Evolutionary conservation across 2,329 filamentous ascomycete species (phyloP).

Genomic region (Mycogone perniciosa): DNA sequence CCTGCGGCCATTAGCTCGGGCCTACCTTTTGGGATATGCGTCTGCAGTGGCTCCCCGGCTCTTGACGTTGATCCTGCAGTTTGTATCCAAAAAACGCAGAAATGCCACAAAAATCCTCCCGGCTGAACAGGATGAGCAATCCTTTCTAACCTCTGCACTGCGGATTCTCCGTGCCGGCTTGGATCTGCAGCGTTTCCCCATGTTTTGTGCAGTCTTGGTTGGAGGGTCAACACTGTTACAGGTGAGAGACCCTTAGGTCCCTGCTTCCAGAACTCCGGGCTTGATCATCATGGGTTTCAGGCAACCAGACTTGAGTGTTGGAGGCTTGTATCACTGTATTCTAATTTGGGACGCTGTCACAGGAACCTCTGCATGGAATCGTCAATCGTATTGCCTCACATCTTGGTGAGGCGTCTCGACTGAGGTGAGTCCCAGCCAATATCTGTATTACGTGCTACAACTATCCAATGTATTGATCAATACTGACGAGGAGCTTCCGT

Average conservation of each 20-base stretch:
- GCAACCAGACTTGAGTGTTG: neutral
- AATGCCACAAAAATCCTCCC: conserved; percentile 22
- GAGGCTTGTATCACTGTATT: neutral
- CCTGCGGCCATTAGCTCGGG: conserved; percentile 50
- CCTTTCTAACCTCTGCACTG: conserved; percentile 28
- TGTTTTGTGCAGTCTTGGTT: conserved; percentile 55
- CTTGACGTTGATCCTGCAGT: conserved; percentile 47
- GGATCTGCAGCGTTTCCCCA: conserved; percentile 51
- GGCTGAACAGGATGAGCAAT: conserved; percentile 22
- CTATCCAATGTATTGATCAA: conserved; percentile 1
- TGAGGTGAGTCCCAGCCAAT: conserved; percentile 20
- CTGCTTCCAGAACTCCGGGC: neutral
- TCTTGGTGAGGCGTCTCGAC: conserved; percentile 20
- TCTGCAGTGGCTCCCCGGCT: conserved; percentile 53
- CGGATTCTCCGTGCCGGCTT: conserved; percentile 45
- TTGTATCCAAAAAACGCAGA: conserved; percentile 35
- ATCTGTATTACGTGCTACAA: conserved; percentile 3
- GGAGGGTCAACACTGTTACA: conserved; percentile 57
- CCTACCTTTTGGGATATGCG: conserved; percentile 55
- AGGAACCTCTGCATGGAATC: conserved; percentile 27
- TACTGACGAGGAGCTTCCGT: conserved; percentile 1
- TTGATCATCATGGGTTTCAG: neutral
- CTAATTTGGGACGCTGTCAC: conserved; percentile 7
- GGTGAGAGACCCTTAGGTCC: conserved; percentile 30
- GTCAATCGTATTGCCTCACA: conserved; percentile 20